phyloP scores from a whole-genome alignment of 768 basidiomycete species.

The Favolaschia claudopus region DNA sequence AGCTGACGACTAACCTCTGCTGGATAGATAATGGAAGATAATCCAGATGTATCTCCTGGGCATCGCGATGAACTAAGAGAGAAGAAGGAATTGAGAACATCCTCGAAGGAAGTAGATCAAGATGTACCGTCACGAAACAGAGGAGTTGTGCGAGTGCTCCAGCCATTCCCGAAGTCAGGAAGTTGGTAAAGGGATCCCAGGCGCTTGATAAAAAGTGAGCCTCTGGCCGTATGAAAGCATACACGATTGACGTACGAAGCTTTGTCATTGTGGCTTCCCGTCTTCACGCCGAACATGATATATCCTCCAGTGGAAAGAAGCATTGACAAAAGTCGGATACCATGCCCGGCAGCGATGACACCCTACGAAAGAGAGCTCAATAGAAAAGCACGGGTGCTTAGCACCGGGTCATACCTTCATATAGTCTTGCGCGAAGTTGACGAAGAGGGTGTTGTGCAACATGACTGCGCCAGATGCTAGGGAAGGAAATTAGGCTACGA shows the following conservation, averaged over 20 bases:
- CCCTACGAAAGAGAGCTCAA: not conserved
- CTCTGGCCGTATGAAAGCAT: too few relatives aligned
- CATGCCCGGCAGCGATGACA: constrained; percentile 19
- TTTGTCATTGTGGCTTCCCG: not conserved
- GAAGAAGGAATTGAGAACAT: not conserved
- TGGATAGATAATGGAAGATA: constrained; percentile 35
- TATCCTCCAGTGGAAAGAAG: constrained; percentile 3
- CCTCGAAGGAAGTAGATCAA: not conserved
- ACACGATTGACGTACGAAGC: not conserved
- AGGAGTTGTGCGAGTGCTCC: constrained; percentile 30
- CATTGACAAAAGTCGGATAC: constrained; percentile 20
- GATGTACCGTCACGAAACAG: constrained; percentile 28
- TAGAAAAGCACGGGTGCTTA: too few relatives aligned
- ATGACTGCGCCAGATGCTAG: constrained; percentile 27
- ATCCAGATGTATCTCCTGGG: constrained; percentile 35
- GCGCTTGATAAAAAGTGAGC: too few relatives aligned
- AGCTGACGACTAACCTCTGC: constrained; percentile 32
- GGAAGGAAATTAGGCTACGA: not conserved
- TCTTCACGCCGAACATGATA: not conserved
- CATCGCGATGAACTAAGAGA: constrained; percentile 29
- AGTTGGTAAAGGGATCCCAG: constrained; percentile 26
- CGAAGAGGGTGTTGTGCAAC: constrained; percentile 23
- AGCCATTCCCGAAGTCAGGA: constrained; percentile 26
- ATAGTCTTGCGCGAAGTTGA: not conserved
- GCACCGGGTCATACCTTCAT: constrained; percentile 6